Conservation (phyloP, 139 green algal genomes). For the Bryopsis sp. region DNA sequence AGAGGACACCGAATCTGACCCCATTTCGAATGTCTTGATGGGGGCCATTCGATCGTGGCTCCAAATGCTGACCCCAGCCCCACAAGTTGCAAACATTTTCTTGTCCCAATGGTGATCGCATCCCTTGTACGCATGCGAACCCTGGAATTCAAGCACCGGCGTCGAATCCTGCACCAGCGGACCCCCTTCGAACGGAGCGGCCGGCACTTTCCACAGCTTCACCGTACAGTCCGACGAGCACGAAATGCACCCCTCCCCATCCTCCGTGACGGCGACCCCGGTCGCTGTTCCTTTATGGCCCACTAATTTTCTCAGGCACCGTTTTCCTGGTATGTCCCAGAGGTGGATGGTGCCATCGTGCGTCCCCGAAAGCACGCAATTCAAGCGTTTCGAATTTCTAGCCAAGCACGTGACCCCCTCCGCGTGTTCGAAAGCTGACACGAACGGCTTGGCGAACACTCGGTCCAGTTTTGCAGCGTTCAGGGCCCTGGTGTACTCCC, state of each 20-base stretch:
- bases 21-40: conserved; percentile 81
- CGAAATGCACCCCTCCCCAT: conserved; percentile 68
- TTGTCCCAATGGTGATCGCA: conserved; percentile 82
- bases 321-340: conserved; percentile 78
- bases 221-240: conserved; percentile 78
- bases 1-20: conserved; percentile 72
- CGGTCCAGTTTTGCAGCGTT: conserved; percentile 88
- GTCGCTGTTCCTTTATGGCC: conserved; percentile 67
- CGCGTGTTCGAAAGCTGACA: conserved; percentile 75
- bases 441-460: conserved; percentile 95
- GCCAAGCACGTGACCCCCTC: conserved; percentile 84
- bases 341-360: conserved; percentile 64
- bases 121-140: conserved; percentile 51
- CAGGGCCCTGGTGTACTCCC: conserved; percentile 87
- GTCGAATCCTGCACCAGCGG: conserved; percentile 32
- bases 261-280: conserved; percentile 67
- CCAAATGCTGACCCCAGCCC: conserved; percentile 82
- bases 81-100: conserved; percentile 76
- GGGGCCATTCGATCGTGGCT: conserved; percentile 77
- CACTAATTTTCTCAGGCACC: conserved; percentile 56
- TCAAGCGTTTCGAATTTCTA: conserved; percentile 64
- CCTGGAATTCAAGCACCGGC: conserved; percentile 66
- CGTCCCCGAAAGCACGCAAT: conserved; percentile 58
- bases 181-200: conserved; percentile 35
- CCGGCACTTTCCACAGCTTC: conserved; percentile 70